Evolutionary conservation across 1,139 yeast species (phyloP).

Genomic region (Candida sojae): DNA sequence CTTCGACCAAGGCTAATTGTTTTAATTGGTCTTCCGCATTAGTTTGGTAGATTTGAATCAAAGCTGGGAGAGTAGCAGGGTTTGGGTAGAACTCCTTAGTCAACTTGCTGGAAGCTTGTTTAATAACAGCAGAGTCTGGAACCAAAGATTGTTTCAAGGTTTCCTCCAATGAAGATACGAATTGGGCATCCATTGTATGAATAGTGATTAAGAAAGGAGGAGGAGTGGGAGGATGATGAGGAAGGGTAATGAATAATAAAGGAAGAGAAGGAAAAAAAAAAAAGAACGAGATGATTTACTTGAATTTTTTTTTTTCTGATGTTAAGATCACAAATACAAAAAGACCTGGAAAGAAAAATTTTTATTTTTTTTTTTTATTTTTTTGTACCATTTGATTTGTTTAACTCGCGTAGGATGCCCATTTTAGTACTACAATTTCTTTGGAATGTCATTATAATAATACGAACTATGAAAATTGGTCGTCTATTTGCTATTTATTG

Average conservation of each 20-base stretch:
- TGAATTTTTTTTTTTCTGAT: too few species aligned
- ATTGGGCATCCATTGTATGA: slow-evolving; percentile 63
- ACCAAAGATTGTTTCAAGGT: slow-evolving; percentile 75
- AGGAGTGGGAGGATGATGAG: not conserved
- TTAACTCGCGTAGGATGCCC: too few species aligned
- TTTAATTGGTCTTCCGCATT: slow-evolving; percentile 61
- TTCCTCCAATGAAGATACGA: slow-evolving; percentile 69
- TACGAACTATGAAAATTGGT: too few species aligned
- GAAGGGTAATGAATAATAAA: not conserved
- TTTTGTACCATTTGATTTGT: too few species aligned
- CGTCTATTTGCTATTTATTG: too few species aligned
- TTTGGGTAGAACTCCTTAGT: slow-evolving; percentile 74
- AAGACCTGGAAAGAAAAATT: too few species aligned
- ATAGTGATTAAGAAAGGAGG: not conserved
- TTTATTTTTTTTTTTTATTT: too few species aligned
- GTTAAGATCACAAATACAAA: too few species aligned
- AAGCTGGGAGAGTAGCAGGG: slow-evolving; percentile 74
- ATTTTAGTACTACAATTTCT: too few species aligned
- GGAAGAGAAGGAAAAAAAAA: too few species aligned
- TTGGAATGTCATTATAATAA: too few species aligned
- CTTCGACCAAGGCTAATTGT: slow-evolving; percentile 95
- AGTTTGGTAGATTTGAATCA: slow-evolving; percentile 77
- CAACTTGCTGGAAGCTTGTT: slow-evolving; percentile 77
- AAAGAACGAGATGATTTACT: too few species aligned
- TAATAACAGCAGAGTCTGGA: slow-evolving; percentile 76